Conservation (phyloP, 345 rosid species). For the Arabis hirsuta region DNA sequence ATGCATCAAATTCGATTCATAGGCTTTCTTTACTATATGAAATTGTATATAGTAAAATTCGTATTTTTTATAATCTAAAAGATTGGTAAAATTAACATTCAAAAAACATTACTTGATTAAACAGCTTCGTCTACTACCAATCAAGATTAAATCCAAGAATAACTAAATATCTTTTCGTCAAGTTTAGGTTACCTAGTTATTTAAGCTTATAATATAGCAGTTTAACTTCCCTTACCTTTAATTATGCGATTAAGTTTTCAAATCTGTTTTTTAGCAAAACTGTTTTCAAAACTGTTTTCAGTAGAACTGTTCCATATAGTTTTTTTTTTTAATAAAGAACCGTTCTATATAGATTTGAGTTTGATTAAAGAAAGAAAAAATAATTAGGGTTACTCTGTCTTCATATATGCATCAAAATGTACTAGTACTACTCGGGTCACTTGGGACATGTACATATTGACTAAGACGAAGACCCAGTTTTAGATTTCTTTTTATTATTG, state of each 20-base stretch:
- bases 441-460: slow-evolving; percentile 32
- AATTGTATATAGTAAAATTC: neutral
- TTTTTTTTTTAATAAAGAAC: no score
- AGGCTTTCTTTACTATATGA: no score
- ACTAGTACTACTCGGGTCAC: slow-evolving; percentile 16
- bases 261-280: neutral
- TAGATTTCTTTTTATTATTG: neutral
- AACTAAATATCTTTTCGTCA: neutral
- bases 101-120: neutral
- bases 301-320: neutral
- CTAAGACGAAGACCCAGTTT: slow-evolving; percentile 40
- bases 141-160: neutral
- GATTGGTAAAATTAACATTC: neutral
- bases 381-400: neutral
- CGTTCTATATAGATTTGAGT: neutral
- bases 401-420: neutral
- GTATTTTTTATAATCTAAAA: neutral
- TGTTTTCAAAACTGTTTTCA: slow-evolving; percentile 1
- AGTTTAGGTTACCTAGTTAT: slow-evolving; percentile 28
- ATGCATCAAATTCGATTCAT: no score
- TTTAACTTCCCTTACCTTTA: neutral
- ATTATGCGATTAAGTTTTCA: neutral
- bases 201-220: neutral
- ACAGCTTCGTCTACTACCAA: neutral
- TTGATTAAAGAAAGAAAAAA: neutral